phyloP scores from a whole-genome alignment of 352 stramenopile species.

The Globisporangium ultimum region DNA sequence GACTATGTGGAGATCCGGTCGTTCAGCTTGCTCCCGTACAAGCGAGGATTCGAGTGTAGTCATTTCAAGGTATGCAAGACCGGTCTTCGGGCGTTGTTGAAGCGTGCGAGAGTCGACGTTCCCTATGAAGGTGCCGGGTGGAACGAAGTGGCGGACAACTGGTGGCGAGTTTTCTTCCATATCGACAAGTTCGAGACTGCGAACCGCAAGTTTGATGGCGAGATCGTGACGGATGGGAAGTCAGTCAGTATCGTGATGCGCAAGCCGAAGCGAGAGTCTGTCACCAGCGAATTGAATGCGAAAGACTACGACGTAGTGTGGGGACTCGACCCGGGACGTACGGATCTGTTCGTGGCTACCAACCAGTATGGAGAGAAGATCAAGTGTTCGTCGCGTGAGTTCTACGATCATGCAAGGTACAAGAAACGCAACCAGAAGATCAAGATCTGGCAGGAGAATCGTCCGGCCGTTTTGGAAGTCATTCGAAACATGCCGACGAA shows the following conservation, averaged over 20 bases:
- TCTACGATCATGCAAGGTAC: slow-evolving; percentile 12
- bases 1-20: slow-evolving; percentile 4
- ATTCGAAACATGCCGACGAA: slow-evolving; percentile 4
- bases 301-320: slow-evolving; percentile 10
- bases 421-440: slow-evolving; percentile 2
- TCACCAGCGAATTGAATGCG: not conserved
- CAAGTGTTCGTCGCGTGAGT: slow-evolving; percentile 7
- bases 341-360: slow-evolving; percentile 14
- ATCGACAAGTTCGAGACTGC: slow-evolving; percentile 15
- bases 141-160: not conserved
- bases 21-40: slow-evolving; percentile 17
- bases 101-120: not conserved
- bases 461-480: slow-evolving; percentile 1
- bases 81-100: slow-evolving; percentile 4
- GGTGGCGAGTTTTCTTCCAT: slow-evolving; percentile 12
- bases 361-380: slow-evolving; percentile 9
- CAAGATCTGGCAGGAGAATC: slow-evolving; percentile 1
- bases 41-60: slow-evolving; percentile 17
- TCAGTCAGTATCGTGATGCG: slow-evolving; percentile 14
- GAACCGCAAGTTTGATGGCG: slow-evolving; percentile 3
- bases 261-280: slow-evolving; percentile 10
- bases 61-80: slow-evolving; percentile 19
- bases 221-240: slow-evolving; percentile 17
- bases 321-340: slow-evolving; percentile 13
- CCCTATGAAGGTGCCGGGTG: not conserved